Base-by-base conservation (phyloP, 2,329 filamentous ascomycete genomes). In the Fusarium proliferatum region DNA sequence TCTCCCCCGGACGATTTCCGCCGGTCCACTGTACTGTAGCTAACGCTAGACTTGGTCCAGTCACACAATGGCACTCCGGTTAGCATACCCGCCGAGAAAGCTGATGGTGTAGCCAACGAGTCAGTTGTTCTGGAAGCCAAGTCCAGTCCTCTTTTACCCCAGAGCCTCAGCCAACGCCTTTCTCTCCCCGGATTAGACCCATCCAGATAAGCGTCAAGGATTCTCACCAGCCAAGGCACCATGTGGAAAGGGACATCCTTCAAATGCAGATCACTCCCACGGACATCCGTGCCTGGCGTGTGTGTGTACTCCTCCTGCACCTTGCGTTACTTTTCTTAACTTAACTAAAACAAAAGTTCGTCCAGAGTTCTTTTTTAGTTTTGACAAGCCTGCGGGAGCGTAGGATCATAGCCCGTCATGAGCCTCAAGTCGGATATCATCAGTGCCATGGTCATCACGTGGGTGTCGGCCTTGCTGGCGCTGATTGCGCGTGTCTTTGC, bases 201-300 rank as follows among this genome's bases (percentile, higher is more conserved):
- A 17, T 52, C 48, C 41, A 28, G 57, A 69, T 57, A 46, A 56
- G 36, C 17, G 11, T n/a, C 51, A 26, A 58, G 51, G 48, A 43
- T 46, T 19, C 38, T 68, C 34, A 33, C 21, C 19, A 6, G 15
- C 1, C 48, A n/a, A 11, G 26, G 17, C 13, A 23, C 55, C 30
- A 67, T 34, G 48, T 61, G 64, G n/a, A 43, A 53, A 38, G 21
- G 28, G 28, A 41, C n/a, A 38, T 26, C 34, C 52, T 73, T 66
- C 70, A 72, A 72, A 72, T 71, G 70, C 61, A 73, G 67, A 72
- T 73, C 60, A 71, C 61, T 53, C 70, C 70, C 70, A 34, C 60
- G 6, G 38, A 28, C 53, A 46, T 33, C 13, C 34, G 26, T 30
- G 33, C 33, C 28, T 28, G 51, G 19, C 5, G 17, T 39, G 33